Base-by-base conservation (phyloP, 495 filamentous ascomycete species). In the Lasiosphaeria hispida region DNA sequence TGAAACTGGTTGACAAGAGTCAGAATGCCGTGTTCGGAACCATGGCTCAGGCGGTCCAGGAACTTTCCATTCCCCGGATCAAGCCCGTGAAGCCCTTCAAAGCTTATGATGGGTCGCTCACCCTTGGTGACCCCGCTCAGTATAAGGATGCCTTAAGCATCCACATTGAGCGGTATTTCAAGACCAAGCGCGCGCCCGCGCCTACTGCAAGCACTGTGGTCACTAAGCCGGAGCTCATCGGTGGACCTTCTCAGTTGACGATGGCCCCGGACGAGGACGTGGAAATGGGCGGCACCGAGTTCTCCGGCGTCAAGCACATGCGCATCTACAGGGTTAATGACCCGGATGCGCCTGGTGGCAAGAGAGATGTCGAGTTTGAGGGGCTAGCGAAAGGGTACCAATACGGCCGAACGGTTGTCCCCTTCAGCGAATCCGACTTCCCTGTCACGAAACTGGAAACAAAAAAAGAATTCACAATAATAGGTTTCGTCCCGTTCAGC, bases 361-460 rank as follows among this genome's bases (percentile, higher is more conserved):
- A 95, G 73, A 80, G 80, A 54, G 92, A 97, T 50, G 87, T 99
- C 34, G 84, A 87, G 8, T 84, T 83, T 34, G 92, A 95, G 10
- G 86, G 94, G 36, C 78, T 97, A 37, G 92, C 89, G 36, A 96
- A 90, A 66, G 95, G 95, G 0, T 99, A 94, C 66, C 87, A 90
- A 64, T 99, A 97, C 71, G 95, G 95, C 52, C 82, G 90, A 39
- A 96, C 93, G 0, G 90, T 90, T 0, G 92, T 97, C 1, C 87
- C 87, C 60, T 96, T 99, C 63, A 88, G 82, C 62, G 86, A 89
- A 59, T 86, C 87, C 1, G 95, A 99, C 58, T 78, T 87, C 60
- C 87, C 89, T 47, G 80, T 96, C 49, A 92, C 89, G 2, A 89
- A 85, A 50, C 76, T 96, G 34, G 87, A 95, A 61, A 95, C 92